Conservation (phyloP, 371 early-diverging fungal genomes). For the Capillidium rhysosporum region DNA sequence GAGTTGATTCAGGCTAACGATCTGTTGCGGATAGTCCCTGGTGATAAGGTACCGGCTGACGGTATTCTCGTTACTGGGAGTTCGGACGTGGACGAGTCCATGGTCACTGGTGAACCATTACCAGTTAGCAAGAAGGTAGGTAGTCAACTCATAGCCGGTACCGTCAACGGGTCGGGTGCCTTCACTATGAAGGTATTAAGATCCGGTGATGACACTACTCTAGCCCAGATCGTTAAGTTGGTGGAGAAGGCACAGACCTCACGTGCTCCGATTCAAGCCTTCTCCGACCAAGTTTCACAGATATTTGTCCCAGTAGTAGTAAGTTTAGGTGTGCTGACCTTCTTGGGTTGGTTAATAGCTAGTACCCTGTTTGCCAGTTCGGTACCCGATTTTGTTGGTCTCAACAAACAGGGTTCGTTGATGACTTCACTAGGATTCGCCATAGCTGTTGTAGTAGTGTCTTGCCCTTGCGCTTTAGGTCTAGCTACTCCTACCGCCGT, state of each 20-base stretch:
- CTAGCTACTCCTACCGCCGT: conserved; percentile 93
- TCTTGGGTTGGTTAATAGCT: conserved; percentile 55
- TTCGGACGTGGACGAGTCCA: conserved; percentile 86
- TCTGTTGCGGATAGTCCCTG: conserved; percentile 67
- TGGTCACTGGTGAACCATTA: conserved; percentile 94
- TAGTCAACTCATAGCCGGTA: conserved; percentile 68
- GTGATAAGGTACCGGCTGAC: conserved; percentile 87
- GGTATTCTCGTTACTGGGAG: conserved; percentile 67
- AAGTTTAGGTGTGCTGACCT: conserved; percentile 40
- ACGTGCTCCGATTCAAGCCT: conserved; percentile 71
- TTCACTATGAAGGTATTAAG: conserved; percentile 47
- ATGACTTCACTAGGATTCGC: conserved; percentile 72
- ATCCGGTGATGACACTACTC: conserved; percentile 64
- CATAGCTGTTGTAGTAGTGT: conserved; percentile 88
- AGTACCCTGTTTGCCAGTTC: conserved; percentile 20
- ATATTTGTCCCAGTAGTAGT: conserved; percentile 83
- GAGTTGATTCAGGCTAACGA: conserved; percentile 76
- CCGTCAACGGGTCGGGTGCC: conserved; percentile 68
- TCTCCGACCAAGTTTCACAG: conserved; percentile 63
- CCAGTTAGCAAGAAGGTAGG: conserved; percentile 61
- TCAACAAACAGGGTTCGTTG: conserved; percentile 26
- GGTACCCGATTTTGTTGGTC: conserved; percentile 29
- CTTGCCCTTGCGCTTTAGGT: conserved; percentile 94
- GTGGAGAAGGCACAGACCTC: conserved; percentile 72
- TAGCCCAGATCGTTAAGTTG: conserved; percentile 72